Conservation (phyloP, 495 filamentous ascomycete genomes). For the Penicillium herquei region DNA sequence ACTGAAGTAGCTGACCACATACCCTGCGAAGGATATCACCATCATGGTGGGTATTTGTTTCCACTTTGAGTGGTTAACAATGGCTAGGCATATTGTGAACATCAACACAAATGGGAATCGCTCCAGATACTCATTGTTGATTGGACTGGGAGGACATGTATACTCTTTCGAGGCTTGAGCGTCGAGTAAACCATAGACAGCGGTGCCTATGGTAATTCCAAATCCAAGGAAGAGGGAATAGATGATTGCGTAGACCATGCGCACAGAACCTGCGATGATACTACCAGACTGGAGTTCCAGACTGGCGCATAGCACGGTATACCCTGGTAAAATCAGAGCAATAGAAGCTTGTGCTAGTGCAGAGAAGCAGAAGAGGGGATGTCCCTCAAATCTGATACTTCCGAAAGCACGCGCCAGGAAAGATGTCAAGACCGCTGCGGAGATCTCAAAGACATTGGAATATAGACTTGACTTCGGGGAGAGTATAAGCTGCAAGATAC, state of each 20-base stretch:
- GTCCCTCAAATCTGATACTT: slow-evolving; percentile 59
- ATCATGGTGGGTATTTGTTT: slow-evolving; percentile 87
- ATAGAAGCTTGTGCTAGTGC: slow-evolving; percentile 88
- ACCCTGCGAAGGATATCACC: slow-evolving; percentile 79
- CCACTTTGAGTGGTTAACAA: slow-evolving; percentile 89
- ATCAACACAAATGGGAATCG: slow-evolving; percentile 71
- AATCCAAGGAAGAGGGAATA: slow-evolving; percentile 97
- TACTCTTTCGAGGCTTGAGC: slow-evolving; percentile 69
- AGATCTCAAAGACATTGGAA: slow-evolving; percentile 88
- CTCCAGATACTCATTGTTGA: slow-evolving; percentile 46
- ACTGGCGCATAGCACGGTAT: slow-evolving; percentile 76
- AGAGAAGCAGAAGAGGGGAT: slow-evolving; percentile 84
- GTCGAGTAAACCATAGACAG: slow-evolving; percentile 83
- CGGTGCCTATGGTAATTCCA: slow-evolving; percentile 91
- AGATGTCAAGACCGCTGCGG: slow-evolving; percentile 81
- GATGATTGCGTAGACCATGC: slow-evolving; percentile 94
- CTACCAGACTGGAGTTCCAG: slow-evolving; percentile 85
- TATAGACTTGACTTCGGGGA: slow-evolving; percentile 75
- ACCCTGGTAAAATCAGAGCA: slow-evolving; percentile 88
- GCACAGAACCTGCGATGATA: slow-evolving; percentile 86
- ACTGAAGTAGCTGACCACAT: slow-evolving; percentile 80
- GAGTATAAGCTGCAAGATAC: slow-evolving; percentile 75
- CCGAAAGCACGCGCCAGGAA: slow-evolving; percentile 88
- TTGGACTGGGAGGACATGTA: slow-evolving; percentile 59
- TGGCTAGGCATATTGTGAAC: slow-evolving; percentile 78